Evolutionary conservation across 2,329 filamentous ascomycete genomes (phyloP).

Genomic region (Plectosphaerella cucumerina): DNA sequence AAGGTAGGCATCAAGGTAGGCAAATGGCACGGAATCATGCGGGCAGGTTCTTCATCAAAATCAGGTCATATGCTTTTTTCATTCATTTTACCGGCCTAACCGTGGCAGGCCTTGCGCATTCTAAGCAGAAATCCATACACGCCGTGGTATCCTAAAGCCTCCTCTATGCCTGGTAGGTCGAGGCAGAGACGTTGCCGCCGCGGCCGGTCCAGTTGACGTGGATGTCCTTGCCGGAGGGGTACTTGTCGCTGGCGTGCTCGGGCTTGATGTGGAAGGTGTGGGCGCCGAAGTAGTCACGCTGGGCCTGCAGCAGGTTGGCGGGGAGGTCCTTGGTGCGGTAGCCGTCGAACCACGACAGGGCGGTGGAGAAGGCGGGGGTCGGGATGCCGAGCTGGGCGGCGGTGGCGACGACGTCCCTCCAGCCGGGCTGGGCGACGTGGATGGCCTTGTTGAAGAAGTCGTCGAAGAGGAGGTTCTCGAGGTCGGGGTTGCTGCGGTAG

Average conservation of each 20-base stretch:
- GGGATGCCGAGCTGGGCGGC: constrained; percentile 91
- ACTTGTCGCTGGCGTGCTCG: constrained; percentile 70
- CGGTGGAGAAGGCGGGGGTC: constrained; percentile 93
- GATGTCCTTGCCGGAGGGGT: constrained; percentile 80
- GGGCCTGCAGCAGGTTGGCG: constrained; percentile 96
- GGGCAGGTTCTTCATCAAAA: no score
- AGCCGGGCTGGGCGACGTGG: constrained; percentile 89
- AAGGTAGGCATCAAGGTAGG: no score
- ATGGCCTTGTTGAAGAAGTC: constrained; percentile 99
- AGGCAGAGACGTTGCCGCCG: constrained; percentile 94
- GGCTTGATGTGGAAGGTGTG: constrained; percentile 90
- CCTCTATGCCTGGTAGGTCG: constrained; percentile 90
- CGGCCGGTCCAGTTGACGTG: constrained; percentile 99
- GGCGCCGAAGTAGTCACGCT: constrained; percentile 98
- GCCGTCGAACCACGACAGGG: constrained; percentile 97
- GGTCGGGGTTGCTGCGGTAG: constrained; percentile 89
- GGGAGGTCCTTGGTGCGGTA: constrained; percentile 97
- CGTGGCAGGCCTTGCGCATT: constrained; percentile 1
- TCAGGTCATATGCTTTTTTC: no score
- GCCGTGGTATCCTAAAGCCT: constrained; percentile 1
- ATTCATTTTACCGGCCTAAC: no score
- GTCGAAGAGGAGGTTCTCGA: constrained; percentile 97
- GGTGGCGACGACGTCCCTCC: constrained; percentile 89
- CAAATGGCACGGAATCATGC: no score
- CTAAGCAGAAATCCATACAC: constrained; percentile 6